Percentiles rank a stretch among this genome's conserved stretches.
phyloP scores from a whole-genome alignment of 2,329 filamentous ascomycete genomes.

The Monilinia fructigena region DNA sequence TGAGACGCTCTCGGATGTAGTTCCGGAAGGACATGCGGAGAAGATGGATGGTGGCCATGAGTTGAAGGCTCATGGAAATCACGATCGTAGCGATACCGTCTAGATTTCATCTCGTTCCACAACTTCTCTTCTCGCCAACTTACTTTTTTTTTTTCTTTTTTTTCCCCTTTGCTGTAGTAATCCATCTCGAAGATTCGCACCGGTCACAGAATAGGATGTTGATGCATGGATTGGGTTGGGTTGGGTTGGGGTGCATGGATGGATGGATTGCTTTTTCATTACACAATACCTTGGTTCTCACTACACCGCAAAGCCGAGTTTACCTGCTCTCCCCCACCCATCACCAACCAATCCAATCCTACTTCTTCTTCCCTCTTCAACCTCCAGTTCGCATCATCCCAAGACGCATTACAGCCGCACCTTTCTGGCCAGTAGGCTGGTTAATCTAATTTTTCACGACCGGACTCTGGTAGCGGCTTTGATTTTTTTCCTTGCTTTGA shows the following conservation, averaged over 20 bases:
- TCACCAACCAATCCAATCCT: too few species aligned
- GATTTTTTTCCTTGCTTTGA: too few species aligned
- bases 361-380: too few species aligned
- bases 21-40: conserved; percentile 33
- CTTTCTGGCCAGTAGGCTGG: too few species aligned
- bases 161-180: background rate
- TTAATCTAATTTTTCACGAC: too few species aligned
- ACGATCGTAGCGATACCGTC: background rate
- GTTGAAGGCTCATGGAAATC: conserved; percentile 3
- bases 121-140: background rate
- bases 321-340: too few species aligned
- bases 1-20: conserved; percentile 73
- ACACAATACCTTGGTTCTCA: background rate
- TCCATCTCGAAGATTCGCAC: background rate
- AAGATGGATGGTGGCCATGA: conserved; percentile 20
- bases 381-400: too few species aligned
- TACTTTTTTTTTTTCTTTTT: too few species aligned
- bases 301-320: too few species aligned
- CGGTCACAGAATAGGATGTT: background rate
- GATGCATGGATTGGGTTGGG: background rate
- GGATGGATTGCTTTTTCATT: too few species aligned
- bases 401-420: too few species aligned
- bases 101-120: background rate
- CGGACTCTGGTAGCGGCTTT: too few species aligned
- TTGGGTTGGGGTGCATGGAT: background rate